These are phyloP conservation scores for Eleusine coracana DNA, from an alignment of 176 grass and related monocot species.

Conservation along the genomic window DNA sequence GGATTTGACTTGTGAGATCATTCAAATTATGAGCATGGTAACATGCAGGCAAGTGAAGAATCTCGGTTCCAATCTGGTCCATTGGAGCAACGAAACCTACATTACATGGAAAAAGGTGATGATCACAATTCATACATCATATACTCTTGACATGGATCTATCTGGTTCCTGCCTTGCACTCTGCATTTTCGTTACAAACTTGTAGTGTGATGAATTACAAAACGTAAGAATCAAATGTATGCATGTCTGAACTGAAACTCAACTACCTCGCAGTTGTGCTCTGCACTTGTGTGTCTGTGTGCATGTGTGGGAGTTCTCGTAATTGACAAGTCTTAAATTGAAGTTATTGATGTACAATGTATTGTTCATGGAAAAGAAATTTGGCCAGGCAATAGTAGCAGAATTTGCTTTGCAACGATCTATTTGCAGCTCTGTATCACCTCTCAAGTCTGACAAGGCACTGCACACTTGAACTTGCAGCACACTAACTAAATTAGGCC, in stretches of 20 bases:
- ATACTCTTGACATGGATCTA: background rate
- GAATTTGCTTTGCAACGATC: background rate
- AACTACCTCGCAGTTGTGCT: background rate
- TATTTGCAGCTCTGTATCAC: background rate
- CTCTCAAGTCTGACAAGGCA: background rate
- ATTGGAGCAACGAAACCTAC: slow-evolving; percentile 34
- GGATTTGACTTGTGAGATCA: slow-evolving; percentile 16
- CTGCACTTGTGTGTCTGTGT: background rate
- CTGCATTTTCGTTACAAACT: background rate
- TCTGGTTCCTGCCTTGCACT: background rate
- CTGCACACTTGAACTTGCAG: background rate
- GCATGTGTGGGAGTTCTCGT: background rate
- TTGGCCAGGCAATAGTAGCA: background rate
- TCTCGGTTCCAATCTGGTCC: slow-evolving; percentile 35
- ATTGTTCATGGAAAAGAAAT: background rate
- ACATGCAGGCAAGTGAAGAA: slow-evolving; percentile 42
- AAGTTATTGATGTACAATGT: background rate
- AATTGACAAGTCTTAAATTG: background rate
- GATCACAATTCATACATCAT: background rate
- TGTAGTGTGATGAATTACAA: background rate
- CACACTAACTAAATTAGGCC: background rate
- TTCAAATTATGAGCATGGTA: background rate
- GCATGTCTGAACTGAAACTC: background rate
- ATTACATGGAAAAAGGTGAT: slow-evolving; percentile 37
- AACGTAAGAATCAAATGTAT: background rate